Base-by-base conservation (phyloP, 2,329 filamentous ascomycete genomes). In the Aspergillus texensis region DNA sequence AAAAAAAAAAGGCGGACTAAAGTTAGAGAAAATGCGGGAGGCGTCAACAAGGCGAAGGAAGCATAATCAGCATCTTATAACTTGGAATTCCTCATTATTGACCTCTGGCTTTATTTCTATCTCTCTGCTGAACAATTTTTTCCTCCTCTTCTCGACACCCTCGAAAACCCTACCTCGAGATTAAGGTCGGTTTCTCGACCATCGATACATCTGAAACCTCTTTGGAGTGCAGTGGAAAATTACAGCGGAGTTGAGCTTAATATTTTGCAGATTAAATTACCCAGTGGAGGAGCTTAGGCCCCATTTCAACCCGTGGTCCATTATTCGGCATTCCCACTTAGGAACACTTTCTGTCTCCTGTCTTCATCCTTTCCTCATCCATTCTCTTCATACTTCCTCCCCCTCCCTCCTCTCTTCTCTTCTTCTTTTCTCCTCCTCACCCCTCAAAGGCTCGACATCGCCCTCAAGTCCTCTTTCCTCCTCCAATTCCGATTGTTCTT, bases 241-340 rank as follows among this genome's bases (percentile, higher is more conserved):
- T 64, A 61, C 62, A 34, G 32, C 48, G 50, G 58, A 60, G 58
- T 54, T 48, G 59, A 64, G 57, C 53, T 61, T 64, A 63, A 64
- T 62, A 67, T 67, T 67, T 67, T 55, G 63, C 65, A 69, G 65
- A 66, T 67, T 62, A 61, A 60, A 55, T 68, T 67, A 64, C 60
- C 66, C 60, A 57, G 41, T 53, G 52, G 60, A 64, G 61, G 62
- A 67, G 65, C 64, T 67, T 59, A 62, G 63, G 62, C 65, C 63
- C 63, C 65, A 67, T 60, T 52, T 53, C 66, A 63, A 66, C 64
- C 68, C 65, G 67, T 70, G 67, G 67, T 64, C 65, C 63, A 64
- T 59, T 57, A 65, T 63, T 65, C 65, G 65, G 65, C 63, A 67
- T 69, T 70, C 65, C 64, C 67, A 68, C 65, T 67, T 64, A 48